Evolutionary conservation across 2,329 filamentous ascomycete genomes (phyloP).

Genomic region (Pseudopithomyces maydicus): DNA sequence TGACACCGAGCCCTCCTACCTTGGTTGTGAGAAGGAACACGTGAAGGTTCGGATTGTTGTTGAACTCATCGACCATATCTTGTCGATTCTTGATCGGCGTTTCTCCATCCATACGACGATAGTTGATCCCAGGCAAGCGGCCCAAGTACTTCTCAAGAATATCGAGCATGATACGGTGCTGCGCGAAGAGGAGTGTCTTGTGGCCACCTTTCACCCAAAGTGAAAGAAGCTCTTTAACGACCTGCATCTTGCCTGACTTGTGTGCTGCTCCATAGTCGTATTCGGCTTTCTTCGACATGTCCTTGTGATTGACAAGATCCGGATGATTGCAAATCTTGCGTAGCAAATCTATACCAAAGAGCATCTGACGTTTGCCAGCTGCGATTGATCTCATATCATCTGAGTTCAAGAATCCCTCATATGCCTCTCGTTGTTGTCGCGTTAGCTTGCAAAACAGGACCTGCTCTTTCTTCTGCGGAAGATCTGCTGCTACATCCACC

Average conservation of each 20-base stretch:
- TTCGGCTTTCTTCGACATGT: conserved; percentile 61
- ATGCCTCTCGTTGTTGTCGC: conserved; percentile 75
- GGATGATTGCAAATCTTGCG: conserved; percentile 98
- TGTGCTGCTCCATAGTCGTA: conserved; percentile 78
- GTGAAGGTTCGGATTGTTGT: conserved; percentile 76
- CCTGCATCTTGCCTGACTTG: conserved; percentile 94
- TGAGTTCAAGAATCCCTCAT: conserved; percentile 79
- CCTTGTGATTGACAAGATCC: conserved; percentile 76
- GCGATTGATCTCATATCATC: conserved; percentile 86
- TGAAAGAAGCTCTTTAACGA: conserved; percentile 83
- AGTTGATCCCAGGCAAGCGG: conserved; percentile 71
- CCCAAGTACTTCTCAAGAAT: conserved; percentile 84
- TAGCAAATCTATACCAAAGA: conserved; percentile 89
- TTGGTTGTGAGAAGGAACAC: conserved; percentile 95
- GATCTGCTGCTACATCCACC: conserved; percentile 87
- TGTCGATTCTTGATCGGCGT: conserved; percentile 91
- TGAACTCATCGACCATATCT: conserved; percentile 89
- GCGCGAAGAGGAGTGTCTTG: conserved; percentile 90
- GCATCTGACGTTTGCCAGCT: conserved; percentile 73
- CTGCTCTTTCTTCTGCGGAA: conserved; percentile 95
- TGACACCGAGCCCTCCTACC: conserved; percentile 91
- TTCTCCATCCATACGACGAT: conserved; percentile 89
- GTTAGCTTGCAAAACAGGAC: conserved; percentile 96
- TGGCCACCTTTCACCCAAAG: conserved; percentile 93
- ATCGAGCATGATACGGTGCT: conserved; percentile 93